Evolutionary conservation across 2,329 filamentous ascomycete genomes (phyloP).

Genomic region (Aspergillus niger): DNA sequence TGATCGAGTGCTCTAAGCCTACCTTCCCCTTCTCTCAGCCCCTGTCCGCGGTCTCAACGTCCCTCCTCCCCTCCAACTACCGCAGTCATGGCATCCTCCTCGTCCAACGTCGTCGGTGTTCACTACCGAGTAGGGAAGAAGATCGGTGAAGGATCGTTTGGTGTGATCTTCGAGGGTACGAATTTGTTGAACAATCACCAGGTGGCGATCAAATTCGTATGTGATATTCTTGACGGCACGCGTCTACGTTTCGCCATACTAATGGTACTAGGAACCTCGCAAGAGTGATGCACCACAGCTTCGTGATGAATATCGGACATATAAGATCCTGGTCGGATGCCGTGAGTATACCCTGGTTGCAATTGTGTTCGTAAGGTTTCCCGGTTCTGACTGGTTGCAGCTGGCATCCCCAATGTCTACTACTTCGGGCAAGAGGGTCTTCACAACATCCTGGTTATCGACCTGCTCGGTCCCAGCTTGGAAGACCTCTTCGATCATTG

Average conservation of each 20-base stretch:
- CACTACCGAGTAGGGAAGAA: slow-evolving; percentile 99
- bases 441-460: slow-evolving; percentile 98
- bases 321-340: slow-evolving; percentile 98
- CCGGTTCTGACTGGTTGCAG: slow-evolving; percentile 55
- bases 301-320: slow-evolving; percentile 97
- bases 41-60: slow-evolving; percentile 16
- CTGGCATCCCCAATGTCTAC: slow-evolving; percentile 98
- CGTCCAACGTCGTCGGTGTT: slow-evolving; percentile 96
- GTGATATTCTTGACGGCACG: slow-evolving; percentile 41
- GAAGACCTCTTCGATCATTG: slow-evolving; percentile 98
- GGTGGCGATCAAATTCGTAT: slow-evolving; percentile 98
- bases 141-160: slow-evolving; percentile 97
- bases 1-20: slow-evolving; percentile 18
- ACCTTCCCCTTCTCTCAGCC: slow-evolving; percentile 14
- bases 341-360: slow-evolving; percentile 65
- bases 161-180: slow-evolving; percentile 97
- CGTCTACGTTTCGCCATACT: slow-evolving; percentile 16
- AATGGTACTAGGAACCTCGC: slow-evolving; percentile 75
- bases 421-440: slow-evolving; percentile 98
- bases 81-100: slow-evolving; percentile 73
- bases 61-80: slow-evolving; percentile 3
- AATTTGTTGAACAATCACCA: slow-evolving; percentile 99
- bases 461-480: slow-evolving; percentile 89
- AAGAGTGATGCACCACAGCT: slow-evolving; percentile 98
- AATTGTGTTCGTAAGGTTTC: slow-evolving; percentile 13